Evolutionary conservation across 306 rosid genomes (phyloP).

Genomic region (Urtica urens): DNA sequence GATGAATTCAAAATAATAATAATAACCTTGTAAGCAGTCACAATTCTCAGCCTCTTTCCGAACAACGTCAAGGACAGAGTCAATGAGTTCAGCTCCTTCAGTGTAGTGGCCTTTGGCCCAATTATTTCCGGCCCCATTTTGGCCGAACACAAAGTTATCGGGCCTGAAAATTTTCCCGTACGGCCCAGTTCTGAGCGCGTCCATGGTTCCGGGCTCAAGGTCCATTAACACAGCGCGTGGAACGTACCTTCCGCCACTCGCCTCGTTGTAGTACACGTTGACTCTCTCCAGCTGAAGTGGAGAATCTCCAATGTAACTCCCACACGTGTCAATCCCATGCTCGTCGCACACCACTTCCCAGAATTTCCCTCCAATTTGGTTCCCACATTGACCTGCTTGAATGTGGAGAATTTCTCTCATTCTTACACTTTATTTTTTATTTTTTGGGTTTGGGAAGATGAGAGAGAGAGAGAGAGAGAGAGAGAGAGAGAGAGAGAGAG

Average conservation of each 20-base stretch:
- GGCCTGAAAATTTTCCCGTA: conserved; percentile 70
- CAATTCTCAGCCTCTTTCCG: conserved; percentile 88
- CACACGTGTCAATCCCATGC: conserved; percentile 66
- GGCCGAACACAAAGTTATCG: conserved; percentile 80
- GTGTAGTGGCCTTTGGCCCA: conserved; percentile 95
- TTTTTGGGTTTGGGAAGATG: background rate
- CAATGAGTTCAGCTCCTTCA: conserved; percentile 83
- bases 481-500: conserved; percentile 1
- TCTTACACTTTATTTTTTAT: conserved; percentile 10
- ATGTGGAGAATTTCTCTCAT: conserved; percentile 91
- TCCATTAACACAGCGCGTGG: conserved; percentile 83
- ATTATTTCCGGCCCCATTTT: conserved; percentile 86
- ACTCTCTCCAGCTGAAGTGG: conserved; percentile 75
- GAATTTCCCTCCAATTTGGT: conserved; percentile 79
- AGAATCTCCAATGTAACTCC: conserved; percentile 54
- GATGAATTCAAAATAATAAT: too few species aligned
- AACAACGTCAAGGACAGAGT: conserved; percentile 86
- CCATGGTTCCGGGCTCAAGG: conserved; percentile 95
- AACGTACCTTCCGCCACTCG: conserved; percentile 71
- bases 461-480: background rate
- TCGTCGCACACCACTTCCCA: conserved; percentile 93
- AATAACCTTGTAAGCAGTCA: conserved; percentile 92
- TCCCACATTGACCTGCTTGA: conserved; percentile 91
- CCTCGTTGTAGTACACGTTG: conserved; percentile 79
- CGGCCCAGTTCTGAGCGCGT: conserved; percentile 68